Percentiles rank a stretch among this genome's conserved stretches.
Evolutionary conservation across 352 stramenopile genomes (phyloP).

Genomic region (Phytophthora idaei): DNA sequence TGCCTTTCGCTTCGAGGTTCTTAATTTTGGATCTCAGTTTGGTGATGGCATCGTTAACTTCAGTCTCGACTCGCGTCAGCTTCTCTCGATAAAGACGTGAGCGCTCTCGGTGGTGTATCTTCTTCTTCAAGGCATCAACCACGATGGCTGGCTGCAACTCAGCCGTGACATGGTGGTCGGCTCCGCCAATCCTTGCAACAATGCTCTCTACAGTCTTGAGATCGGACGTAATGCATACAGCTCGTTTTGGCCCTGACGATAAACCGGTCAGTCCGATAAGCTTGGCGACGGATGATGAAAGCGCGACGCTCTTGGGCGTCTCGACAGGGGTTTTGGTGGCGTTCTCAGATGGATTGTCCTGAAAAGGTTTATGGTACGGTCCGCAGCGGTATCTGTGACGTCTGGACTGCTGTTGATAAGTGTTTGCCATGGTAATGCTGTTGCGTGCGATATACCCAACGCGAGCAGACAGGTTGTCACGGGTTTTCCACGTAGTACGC

Average conservation of each 20-base stretch:
- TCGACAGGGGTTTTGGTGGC: no score
- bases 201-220: constrained; percentile 12
- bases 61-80: constrained; percentile 1
- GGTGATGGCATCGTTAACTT: constrained; percentile 1
- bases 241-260: not conserved
- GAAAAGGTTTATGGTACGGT: no score
- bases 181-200: constrained; percentile 6
- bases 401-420: no score
- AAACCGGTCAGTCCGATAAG: not conserved
- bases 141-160: constrained; percentile 6
- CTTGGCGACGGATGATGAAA: no score
- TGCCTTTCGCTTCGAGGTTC: not conserved
- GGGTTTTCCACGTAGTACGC: no score
- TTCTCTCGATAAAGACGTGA: constrained; percentile 9
- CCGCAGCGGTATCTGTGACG: no score
- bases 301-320: no score
- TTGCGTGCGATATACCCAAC: no score
- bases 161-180: constrained; percentile 3
- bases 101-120: constrained; percentile 10
- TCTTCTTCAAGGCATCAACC: constrained; percentile 17
- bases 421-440: no score
- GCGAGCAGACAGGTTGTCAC: no score
- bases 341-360: no score
- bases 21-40: constrained; percentile 3
- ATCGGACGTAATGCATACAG: constrained; percentile 6